Base-by-base conservation (phyloP, 441 rosid genomes). In the Populus hybrid region DNA sequence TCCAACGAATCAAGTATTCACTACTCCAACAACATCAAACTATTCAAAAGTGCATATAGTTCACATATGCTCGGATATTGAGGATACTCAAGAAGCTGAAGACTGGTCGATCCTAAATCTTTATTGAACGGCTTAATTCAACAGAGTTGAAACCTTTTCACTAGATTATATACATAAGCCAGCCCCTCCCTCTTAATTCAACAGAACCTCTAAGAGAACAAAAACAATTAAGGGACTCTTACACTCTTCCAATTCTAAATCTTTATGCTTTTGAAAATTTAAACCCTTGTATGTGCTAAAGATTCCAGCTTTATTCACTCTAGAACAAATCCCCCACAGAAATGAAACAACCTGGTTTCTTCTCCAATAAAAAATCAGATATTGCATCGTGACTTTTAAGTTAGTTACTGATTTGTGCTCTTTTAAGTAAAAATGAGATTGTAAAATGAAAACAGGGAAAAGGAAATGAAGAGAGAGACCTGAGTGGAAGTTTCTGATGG, bases 401-500 rank as follows among this genome's bases (percentile, higher is more conserved):
- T 69, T 36, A 23, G 57, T 26, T 1, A 35, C 24, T 24, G 65
- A 35, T 18, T 12, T 42, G 46, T 34, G 4, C 21, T 69, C 34
- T 5, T 19, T 69, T 9, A 18, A 69, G 16, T 21, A 69, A 69
- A 46, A 42, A 14, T 30, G 67, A n/a, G 14, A 34, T 57, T 8
- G 18, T 30, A 19, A n/a, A 34, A 73, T 2, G 19, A 73, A 78
- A 78, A 23, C 72, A 9, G 9, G 9, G n/a, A 7, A 38, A 64
- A 63, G 53, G 59, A 71, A 50, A 79, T 26, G 61, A 23, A 71
- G 21, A 69, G 26, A n/a, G 36, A 18, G 1, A 92, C 98, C 97
- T 85, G 94, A 75, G 78, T 50, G 78, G 80, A 83, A 75, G 79
- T 68, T 69, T 21, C 66, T 61, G 3, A 83, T 70, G 19, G 92